Percentiles rank a stretch among this genome's conserved stretches.
Conservation (phyloP, 768 basidiomycete genomes). For the Xerocomus spinulosus region DNA sequence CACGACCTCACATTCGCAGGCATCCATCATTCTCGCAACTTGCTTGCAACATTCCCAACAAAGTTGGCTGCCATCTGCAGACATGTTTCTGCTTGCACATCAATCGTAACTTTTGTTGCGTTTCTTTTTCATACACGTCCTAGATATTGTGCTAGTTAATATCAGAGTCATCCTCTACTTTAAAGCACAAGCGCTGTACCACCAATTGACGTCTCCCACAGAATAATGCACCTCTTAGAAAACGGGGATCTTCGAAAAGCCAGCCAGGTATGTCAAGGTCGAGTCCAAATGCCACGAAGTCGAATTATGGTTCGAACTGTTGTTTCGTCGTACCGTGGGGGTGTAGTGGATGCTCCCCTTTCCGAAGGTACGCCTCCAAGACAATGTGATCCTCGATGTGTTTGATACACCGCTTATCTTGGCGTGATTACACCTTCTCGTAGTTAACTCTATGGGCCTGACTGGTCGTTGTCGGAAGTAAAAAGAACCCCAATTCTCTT, state of each 20-base stretch:
- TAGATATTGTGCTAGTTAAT: constrained; percentile 22
- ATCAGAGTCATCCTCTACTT: not conserved
- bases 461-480: not conserved
- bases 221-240: constrained; percentile 54
- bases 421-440: constrained; percentile 40
- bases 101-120: constrained; percentile 57
- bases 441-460: constrained; percentile 43
- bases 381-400: constrained; percentile 59
- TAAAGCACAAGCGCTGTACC: constrained; percentile 54
- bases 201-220: constrained; percentile 63
- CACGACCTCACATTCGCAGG: constrained; percentile 50
- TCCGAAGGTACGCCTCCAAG: constrained; percentile 60
- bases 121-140: constrained; percentile 71
- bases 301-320: constrained; percentile 60
- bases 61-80: constrained; percentile 59
- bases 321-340: constrained; percentile 58
- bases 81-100: constrained; percentile 50
- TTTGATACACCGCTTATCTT: constrained; percentile 41
- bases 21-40: constrained; percentile 47
- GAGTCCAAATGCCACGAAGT: constrained; percentile 55
- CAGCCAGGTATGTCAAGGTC: constrained; percentile 61
- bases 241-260: constrained; percentile 49
- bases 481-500: constrained; percentile 44
- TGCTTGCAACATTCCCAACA: constrained; percentile 49
- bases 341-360: constrained; percentile 50